These are phyloP conservation scores for Roridomyces roridus DNA, from an alignment of 768 basidiomycete species.

Conservation along the genomic window DNA sequence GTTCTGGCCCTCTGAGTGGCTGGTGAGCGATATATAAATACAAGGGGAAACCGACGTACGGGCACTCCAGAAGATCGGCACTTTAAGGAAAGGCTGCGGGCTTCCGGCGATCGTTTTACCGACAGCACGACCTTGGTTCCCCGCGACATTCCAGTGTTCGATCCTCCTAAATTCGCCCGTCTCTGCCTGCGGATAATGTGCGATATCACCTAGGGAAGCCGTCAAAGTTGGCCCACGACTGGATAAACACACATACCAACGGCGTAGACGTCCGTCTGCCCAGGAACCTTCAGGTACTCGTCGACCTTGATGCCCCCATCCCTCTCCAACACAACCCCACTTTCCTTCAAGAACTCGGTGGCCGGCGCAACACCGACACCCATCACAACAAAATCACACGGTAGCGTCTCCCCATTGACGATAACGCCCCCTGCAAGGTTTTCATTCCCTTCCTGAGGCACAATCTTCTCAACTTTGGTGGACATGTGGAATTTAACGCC, in stretches of 20 bases:
- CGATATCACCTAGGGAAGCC: constrained; percentile 69
- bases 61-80: constrained; percentile 91
- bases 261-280: constrained; percentile 65
- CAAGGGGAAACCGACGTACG: constrained; percentile 51
- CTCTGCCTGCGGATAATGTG: constrained; percentile 69
- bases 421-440: constrained; percentile 68
- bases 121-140: constrained; percentile 86
- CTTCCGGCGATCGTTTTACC: constrained; percentile 76
- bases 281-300: constrained; percentile 66
- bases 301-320: constrained; percentile 83
- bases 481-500: constrained; percentile 88
- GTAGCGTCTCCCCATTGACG: constrained; percentile 66
- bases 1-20: constrained; percentile 74
- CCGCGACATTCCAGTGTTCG: constrained; percentile 95
- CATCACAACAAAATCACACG: constrained; percentile 82
- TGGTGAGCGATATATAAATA: constrained; percentile 1
- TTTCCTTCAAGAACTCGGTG: constrained; percentile 78
- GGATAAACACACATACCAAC: constrained; percentile 57
- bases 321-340: constrained; percentile 70
- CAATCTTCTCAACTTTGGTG: constrained; percentile 70
- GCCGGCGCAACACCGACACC: constrained; percentile 88
- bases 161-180: constrained; percentile 64
- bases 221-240: too few relatives aligned
- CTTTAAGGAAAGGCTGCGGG: constrained; percentile 73
- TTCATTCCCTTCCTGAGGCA: constrained; percentile 57